These are phyloP conservation scores for Sedum album DNA, from an alignment of 164 flowering plant genomes.

Conservation along the genomic window DNA sequence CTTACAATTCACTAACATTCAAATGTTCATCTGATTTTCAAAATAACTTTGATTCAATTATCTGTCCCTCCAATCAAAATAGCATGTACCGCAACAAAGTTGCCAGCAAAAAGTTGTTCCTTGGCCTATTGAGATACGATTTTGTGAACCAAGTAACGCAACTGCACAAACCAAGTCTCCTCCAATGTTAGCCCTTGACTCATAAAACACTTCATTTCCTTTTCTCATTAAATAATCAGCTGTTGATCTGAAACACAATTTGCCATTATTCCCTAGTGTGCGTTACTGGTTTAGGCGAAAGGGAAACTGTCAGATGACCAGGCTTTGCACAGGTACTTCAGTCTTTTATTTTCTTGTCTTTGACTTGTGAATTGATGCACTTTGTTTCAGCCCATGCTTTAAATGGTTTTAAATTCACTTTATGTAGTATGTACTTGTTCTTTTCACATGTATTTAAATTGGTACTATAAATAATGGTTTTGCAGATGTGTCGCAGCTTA, in stretches of 20 bases:
- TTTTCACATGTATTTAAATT: too few species aligned
- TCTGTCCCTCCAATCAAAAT: background rate
- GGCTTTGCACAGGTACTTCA: conserved; percentile 8
- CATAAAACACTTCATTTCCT: background rate
- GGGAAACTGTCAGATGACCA: conserved; percentile 9
- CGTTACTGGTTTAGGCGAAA: conserved; percentile 9
- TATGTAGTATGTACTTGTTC: too few species aligned
- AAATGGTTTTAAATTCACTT: too few species aligned
- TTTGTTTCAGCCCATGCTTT: background rate
- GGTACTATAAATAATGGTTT: background rate
- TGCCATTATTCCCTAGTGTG: background rate
- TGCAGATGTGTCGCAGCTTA: conserved; percentile 10
- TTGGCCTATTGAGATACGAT: conserved; percentile 9
- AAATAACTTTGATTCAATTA: background rate
- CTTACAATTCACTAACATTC: background rate
- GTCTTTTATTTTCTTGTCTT: background rate
- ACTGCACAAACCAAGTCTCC: conserved; percentile 8
- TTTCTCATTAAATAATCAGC: background rate
- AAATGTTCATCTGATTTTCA: background rate
- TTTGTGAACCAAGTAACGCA: conserved; percentile 8
- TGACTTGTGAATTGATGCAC: background rate
- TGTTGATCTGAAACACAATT: background rate
- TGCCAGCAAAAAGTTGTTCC: conserved; percentile 6
- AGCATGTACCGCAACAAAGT: conserved; percentile 9
- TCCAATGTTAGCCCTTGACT: conserved; percentile 4